These are phyloP conservation scores for Alternaria burnsii DNA, from an alignment of 2,329 filamentous ascomycete genomes.

Conservation along the genomic window DNA sequence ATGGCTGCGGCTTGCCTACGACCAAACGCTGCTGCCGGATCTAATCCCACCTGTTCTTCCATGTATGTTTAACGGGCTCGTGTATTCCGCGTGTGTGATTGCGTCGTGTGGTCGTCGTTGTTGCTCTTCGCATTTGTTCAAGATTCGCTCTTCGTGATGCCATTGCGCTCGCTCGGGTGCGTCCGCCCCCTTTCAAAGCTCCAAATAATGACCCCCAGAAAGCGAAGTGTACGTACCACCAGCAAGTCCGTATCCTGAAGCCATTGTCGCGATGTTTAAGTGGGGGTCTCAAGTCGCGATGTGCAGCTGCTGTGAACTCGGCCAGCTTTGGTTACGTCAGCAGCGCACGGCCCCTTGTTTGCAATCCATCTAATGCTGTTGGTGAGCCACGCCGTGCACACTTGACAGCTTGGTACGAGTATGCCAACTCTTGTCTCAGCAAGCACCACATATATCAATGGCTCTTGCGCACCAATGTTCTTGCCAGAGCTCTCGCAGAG, in stretches of 20 bases:
- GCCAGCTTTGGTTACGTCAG: conserved; percentile 19
- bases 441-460: not conserved
- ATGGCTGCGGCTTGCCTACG: not conserved
- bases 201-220: not conserved
- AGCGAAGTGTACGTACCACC: conserved; percentile 68
- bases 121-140: conserved; percentile 13
- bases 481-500: not conserved
- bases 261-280: conserved; percentile 64
- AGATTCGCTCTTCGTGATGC: conserved; percentile 21
- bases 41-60: rapidly evolving
- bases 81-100: not conserved
- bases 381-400: too few species aligned
- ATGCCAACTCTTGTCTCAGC: not conserved
- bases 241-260: conserved; percentile 82
- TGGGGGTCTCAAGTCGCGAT: conserved; percentile 30
- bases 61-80: rapidly evolving
- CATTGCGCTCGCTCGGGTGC: conserved; percentile 27
- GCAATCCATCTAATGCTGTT: not conserved
- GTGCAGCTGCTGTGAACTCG: conserved; percentile 19
- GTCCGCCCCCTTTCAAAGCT: conserved; percentile 19
- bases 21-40: rapidly evolving
- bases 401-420: not conserved
- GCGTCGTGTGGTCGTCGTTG: not conserved
- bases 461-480: too few species aligned
- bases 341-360: conserved; percentile 7